Evolutionary conservation across 148 eudicot species (phyloP).

Genomic region (Polygonum aviculare): DNA sequence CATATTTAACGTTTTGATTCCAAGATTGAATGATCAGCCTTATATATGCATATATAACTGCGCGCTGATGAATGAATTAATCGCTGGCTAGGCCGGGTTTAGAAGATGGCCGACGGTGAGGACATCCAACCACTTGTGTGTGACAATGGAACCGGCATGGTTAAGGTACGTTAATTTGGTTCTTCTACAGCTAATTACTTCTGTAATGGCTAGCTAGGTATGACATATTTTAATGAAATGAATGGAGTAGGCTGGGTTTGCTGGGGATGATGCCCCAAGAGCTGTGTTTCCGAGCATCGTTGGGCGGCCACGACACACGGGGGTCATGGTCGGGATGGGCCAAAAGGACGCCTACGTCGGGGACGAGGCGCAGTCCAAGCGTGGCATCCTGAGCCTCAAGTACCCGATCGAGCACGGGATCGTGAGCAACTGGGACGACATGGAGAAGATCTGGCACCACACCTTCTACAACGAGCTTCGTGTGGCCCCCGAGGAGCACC

Average conservation of each 20-base stretch:
- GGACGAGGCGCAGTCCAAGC: conserved; percentile 54
- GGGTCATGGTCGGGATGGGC: conserved; percentile 44
- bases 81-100: not conserved
- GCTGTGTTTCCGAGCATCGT: conserved; percentile 57
- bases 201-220: no score
- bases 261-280: conserved; percentile 24
- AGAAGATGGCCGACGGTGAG: not conserved
- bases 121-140: not conserved
- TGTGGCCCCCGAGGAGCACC: conserved; percentile 59
- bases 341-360: conserved; percentile 42
- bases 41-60: no score
- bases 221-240: no score
- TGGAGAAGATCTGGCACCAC: conserved; percentile 51
- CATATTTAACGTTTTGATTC: not conserved
- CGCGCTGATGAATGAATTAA: no score
- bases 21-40: no score
- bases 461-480: conserved; percentile 45
- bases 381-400: not conserved
- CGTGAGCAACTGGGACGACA: conserved; percentile 35
- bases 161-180: not conserved
- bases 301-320: conserved; percentile 45
- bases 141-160: not conserved
- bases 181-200: no score
- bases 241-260: conserved; percentile 10
- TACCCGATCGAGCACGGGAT: not conserved